phyloP scores from a whole-genome alignment of 1,139 yeast genomes.

The Citeromyces siamensis region DNA sequence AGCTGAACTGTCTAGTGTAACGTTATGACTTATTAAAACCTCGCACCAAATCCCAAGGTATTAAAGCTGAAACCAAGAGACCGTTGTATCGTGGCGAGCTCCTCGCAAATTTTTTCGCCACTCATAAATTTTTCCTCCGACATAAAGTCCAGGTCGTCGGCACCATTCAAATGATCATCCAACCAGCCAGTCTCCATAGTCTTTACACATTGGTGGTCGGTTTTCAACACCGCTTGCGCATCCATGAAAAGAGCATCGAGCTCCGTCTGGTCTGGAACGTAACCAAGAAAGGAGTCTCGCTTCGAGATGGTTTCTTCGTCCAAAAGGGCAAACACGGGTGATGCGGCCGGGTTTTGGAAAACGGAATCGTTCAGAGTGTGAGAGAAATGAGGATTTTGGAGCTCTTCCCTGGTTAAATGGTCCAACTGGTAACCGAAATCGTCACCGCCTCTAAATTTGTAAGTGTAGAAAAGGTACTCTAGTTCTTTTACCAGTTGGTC shows the following conservation, averaged over 20 bases:
- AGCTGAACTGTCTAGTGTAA: too few relatives aligned
- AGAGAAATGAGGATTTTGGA: not conserved
- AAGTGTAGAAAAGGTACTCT: slow-evolving; percentile 1
- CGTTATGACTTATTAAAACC: not conserved
- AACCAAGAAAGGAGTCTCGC: not conserved
- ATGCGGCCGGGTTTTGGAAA: not conserved
- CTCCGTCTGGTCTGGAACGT: not conserved
- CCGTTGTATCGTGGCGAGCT: not conserved
- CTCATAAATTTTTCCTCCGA: slow-evolving; percentile 3
- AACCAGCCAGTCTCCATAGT: not conserved
- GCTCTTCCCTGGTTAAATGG: not conserved
- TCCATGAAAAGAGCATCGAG: not conserved
- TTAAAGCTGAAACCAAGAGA: not conserved
- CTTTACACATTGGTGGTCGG: too few relatives aligned
- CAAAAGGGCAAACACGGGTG: not conserved
- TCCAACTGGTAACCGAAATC: slow-evolving; percentile 1
- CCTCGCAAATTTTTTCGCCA: slow-evolving; percentile 1
- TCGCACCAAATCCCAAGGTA: slow-evolving; percentile 1
- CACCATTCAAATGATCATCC: not conserved
- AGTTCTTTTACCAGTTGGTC: not conserved
- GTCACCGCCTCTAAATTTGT: slow-evolving; percentile 1
- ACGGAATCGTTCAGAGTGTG: not conserved
- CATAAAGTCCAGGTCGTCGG: not conserved
- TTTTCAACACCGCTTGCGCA: not conserved
- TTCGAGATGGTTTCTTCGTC: not conserved